Evolutionary conservation across 2,329 filamentous ascomycete genomes (phyloP).

Genomic region (Trichocomaceae sp.): DNA sequence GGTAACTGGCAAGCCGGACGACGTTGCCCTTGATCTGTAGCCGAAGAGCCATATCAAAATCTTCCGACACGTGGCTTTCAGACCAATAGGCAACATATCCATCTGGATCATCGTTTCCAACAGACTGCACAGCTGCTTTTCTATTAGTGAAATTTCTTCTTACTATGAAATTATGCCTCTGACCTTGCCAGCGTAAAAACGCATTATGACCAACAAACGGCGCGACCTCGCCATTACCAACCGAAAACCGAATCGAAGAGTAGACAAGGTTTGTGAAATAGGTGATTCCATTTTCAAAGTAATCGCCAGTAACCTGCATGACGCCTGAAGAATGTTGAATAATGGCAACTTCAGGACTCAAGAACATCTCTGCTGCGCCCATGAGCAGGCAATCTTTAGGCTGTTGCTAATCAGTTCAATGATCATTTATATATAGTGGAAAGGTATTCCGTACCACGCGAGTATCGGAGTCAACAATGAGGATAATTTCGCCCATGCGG

Average conservation of each 20-base stretch:
- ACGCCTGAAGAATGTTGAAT: slow-evolving; percentile 67
- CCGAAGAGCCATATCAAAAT: slow-evolving; percentile 69
- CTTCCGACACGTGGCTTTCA: slow-evolving; percentile 67
- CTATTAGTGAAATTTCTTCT: too few species aligned
- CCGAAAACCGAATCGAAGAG: slow-evolving; percentile 62
- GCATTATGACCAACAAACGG: slow-evolving; percentile 76
- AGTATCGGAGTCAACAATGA: slow-evolving; percentile 64
- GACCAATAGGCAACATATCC: slow-evolving; percentile 66
- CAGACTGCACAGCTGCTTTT: slow-evolving; percentile 49
- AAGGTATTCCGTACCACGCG: slow-evolving; percentile 49
- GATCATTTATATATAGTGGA: too few species aligned
- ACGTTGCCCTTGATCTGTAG: slow-evolving; percentile 64
- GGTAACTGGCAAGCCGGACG: slow-evolving; percentile 63
- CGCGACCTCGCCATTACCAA: slow-evolving; percentile 64
- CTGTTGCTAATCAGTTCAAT: slow-evolving; percentile 1
- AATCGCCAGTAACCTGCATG: slow-evolving; percentile 66
- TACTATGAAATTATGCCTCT: background rate
- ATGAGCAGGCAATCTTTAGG: slow-evolving; percentile 62
- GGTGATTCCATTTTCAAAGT: slow-evolving; percentile 69
- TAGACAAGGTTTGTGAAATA: slow-evolving; percentile 77
- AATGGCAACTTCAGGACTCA: slow-evolving; percentile 63
- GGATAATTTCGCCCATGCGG: slow-evolving; percentile 71
- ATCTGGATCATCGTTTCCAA: slow-evolving; percentile 50
- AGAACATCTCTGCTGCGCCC: slow-evolving; percentile 65
- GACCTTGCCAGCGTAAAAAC: slow-evolving; percentile 57